Evolutionary conservation across 345 rosid genomes (phyloP), one percentile per base, ranked within the genome.

Genomic region (Trapa bicornis): DNA sequence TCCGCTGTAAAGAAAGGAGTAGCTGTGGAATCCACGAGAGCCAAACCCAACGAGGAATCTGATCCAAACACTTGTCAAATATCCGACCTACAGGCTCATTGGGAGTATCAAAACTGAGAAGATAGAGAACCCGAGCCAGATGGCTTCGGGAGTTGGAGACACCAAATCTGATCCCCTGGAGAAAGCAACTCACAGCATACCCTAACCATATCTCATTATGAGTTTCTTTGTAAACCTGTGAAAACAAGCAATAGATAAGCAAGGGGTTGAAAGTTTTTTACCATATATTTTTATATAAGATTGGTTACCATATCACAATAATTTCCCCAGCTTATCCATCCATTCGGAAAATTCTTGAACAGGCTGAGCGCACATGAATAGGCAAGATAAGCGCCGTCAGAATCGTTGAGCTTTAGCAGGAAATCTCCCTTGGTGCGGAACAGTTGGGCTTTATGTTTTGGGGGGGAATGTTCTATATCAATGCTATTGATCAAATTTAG

Each of bases 311-410:
- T 78, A 76, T 94, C 97, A 74, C 97, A 89, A 78, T 94, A 94
- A 71, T 83, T 85, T 75, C 99, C 97, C 99, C 99, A 94, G 82
- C 99, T 94, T 83, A 94, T 91, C 99, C 99, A 94, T 75, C 97
- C 99, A 75, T 91, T 94, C 6, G 99, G 95, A 74, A 89, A 81
- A 81, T 86, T 85, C 75, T 91, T 94, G 86, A 83, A 91, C 74
- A 91, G 82, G 77, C 78, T 77, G 77, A 94, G 86, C 6, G 96
- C 96, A 80, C 80, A 85, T 56, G 96, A 94, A 75, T 91, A 94
- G 60, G 91, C 92, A 70, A 77, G 12, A 69, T 94, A 91, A 65
- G 97, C 99, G 76, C 67, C 71, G 80, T 94, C 99, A 0, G 93
- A 75, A 61, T 94, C 97, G 71, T 82, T 83, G 67, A 91, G 65